Evolutionary conservation across 2,329 filamentous ascomycete species (phyloP).

Genomic region (Colletotrichum falcatum): DNA sequence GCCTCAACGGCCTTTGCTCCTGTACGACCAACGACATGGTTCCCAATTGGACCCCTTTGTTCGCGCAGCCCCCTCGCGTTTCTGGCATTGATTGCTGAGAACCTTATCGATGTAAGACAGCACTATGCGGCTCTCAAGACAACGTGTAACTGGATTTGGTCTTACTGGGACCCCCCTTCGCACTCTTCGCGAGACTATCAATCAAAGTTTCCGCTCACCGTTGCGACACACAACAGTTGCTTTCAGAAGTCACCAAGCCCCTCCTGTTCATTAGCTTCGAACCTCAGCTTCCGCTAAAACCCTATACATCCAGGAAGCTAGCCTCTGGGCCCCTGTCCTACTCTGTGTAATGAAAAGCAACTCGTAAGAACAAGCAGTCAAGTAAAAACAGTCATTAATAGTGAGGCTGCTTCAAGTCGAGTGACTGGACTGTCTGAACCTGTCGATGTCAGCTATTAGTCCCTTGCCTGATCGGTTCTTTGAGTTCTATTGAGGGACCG

Average conservation of each 20-base stretch:
- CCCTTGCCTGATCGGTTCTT: no score
- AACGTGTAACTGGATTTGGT: conserved; percentile 1
- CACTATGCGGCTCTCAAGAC: background rate
- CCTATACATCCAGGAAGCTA: no score
- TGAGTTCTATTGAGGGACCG: no score
- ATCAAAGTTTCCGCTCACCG: conserved; percentile 1
- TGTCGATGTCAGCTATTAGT: no score
- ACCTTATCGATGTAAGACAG: background rate
- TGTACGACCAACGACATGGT: background rate
- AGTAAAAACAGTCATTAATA: no score
- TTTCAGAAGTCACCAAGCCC: background rate
- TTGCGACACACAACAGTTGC: conserved; percentile 21
- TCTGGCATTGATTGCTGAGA: background rate
- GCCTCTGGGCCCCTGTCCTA: no score
- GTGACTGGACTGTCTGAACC: no score
- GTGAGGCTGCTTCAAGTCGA: no score
- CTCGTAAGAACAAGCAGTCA: no score
- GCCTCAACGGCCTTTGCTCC: conserved; percentile 6
- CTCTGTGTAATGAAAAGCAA: no score
- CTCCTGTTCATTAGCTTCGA: no score
- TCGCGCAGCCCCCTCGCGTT: background rate
- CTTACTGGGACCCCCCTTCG: conserved; percentile 23
- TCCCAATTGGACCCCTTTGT: background rate
- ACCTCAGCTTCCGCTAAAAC: no score
- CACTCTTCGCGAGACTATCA: background rate